phyloP scores from a whole-genome alignment of 2,329 filamentous ascomycete species.

The Nakataea oryzae region DNA sequence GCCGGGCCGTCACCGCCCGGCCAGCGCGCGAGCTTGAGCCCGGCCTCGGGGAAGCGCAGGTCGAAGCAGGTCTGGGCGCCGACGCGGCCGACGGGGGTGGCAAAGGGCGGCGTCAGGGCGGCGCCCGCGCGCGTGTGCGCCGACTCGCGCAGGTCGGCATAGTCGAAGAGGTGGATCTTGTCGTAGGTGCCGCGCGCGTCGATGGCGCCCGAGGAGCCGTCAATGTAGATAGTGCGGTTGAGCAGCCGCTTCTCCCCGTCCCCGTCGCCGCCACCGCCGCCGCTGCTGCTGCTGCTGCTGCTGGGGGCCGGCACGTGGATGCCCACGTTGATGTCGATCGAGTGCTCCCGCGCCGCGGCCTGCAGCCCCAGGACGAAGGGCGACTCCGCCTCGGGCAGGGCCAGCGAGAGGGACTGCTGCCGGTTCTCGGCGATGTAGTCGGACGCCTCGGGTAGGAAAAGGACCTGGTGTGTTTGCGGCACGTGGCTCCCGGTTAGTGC shows the following conservation, averaged over 20 bases:
- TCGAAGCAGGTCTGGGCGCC: slow-evolving; percentile 87
- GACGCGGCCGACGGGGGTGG: slow-evolving; percentile 63
- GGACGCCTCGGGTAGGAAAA: slow-evolving; percentile 86
- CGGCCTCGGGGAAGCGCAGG: slow-evolving; percentile 70
- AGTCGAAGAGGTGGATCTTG: slow-evolving; percentile 87
- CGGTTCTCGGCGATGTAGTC: slow-evolving; percentile 74
- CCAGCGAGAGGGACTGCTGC: slow-evolving; percentile 60
- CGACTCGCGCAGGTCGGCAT: slow-evolving; percentile 34
- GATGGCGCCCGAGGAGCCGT: slow-evolving; percentile 27
- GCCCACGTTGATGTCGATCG: slow-evolving; percentile 71
- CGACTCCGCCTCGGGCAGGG: slow-evolving; percentile 51
- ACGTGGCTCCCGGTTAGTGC: background rate
- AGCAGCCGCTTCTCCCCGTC: slow-evolving; percentile 25
- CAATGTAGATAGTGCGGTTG: slow-evolving; percentile 44
- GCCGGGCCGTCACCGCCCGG: slow-evolving; percentile 30
- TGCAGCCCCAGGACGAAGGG: slow-evolving; percentile 70
- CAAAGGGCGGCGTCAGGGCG: slow-evolving; percentile 48
- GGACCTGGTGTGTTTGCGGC: slow-evolving; percentile 35
- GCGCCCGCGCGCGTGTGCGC: slow-evolving; percentile 17
- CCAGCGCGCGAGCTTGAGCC: slow-evolving; percentile 49
- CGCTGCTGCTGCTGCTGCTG: background rate
- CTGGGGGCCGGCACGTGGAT: slow-evolving; percentile 62
- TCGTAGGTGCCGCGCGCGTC: slow-evolving; percentile 50
- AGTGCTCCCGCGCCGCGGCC: slow-evolving; percentile 50
- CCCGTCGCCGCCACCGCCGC: background rate